These are phyloP conservation scores for Cornus kousa DNA, from an alignment of 148 eudicot species.

Conservation along the genomic window DNA sequence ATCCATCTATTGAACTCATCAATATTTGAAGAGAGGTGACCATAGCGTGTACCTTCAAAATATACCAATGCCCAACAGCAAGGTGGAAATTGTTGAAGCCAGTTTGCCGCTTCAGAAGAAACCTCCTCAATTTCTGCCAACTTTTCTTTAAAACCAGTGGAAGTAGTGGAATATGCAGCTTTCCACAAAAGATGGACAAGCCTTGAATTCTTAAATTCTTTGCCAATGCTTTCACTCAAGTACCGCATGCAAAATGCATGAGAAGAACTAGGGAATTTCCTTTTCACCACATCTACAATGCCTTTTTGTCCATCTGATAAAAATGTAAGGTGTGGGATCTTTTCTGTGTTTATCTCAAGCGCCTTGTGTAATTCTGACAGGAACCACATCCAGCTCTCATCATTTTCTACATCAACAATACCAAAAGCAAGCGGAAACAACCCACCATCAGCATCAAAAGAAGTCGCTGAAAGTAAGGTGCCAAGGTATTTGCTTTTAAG, in stretches of 20 bases:
- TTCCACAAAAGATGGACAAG: slow-evolving; percentile 52
- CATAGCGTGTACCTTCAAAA: slow-evolving; percentile 52
- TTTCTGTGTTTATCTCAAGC: slow-evolving; percentile 45
- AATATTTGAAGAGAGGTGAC: slow-evolving; percentile 52
- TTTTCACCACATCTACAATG: slow-evolving; percentile 34
- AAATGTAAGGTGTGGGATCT: slow-evolving; percentile 47
- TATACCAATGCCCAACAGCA: slow-evolving; percentile 47
- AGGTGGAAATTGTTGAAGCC: slow-evolving; percentile 53
- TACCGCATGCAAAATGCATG: slow-evolving; percentile 53
- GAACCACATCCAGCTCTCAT: slow-evolving; percentile 73
- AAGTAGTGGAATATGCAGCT: slow-evolving; percentile 51
- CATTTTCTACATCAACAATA: slow-evolving; percentile 54
- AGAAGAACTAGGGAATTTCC: slow-evolving; percentile 41
- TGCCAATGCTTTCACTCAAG: slow-evolving; percentile 49
- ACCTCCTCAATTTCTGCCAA: slow-evolving; percentile 51
- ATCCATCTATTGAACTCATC: slow-evolving; percentile 57
- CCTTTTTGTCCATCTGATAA: slow-evolving; percentile 49
- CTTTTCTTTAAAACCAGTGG: slow-evolving; percentile 39
- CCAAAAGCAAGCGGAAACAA: slow-evolving; percentile 64
- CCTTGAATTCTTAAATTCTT: slow-evolving; percentile 56
- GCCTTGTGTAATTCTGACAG: slow-evolving; percentile 49
- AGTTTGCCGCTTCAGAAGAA: slow-evolving; percentile 56
- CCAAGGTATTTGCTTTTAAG: slow-evolving; percentile 64
- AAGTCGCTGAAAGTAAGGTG: slow-evolving; percentile 56
- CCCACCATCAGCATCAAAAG: slow-evolving; percentile 59